These are phyloP conservation scores for Scheffersomyces titani DNA, from an alignment of 1,139 yeast genomes.

Conservation along the genomic window DNA sequence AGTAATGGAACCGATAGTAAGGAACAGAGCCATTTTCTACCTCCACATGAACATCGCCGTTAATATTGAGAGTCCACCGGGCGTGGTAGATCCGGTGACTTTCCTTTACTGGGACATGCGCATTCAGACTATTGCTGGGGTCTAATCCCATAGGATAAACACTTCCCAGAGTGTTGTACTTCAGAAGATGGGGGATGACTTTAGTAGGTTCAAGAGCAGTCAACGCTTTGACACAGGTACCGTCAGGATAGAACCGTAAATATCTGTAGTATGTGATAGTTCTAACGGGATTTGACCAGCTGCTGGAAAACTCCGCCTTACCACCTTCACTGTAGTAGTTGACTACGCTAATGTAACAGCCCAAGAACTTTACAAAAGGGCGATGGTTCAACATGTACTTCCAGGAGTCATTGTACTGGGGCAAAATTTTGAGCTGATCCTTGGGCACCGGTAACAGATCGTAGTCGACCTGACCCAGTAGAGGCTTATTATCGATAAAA, in stretches of 20 bases:
- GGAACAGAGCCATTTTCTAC: conserved; percentile 64
- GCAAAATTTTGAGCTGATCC: conserved; percentile 44
- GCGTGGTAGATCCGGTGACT: conserved; percentile 49
- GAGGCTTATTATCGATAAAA: conserved; percentile 12
- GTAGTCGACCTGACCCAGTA: conserved; percentile 19
- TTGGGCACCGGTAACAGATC: conserved; percentile 37
- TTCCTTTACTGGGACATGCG: conserved; percentile 18
- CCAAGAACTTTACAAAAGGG: conserved; percentile 78
- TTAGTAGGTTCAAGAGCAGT: conserved; percentile 65
- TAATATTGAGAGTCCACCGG: conserved; percentile 49
- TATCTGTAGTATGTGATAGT: conserved; percentile 89
- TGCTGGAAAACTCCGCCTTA: conserved; percentile 58
- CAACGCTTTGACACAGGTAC: conserved; percentile 65
- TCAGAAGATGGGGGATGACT: conserved; percentile 58
- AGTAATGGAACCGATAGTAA: conserved; percentile 64
- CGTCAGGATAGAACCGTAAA: conserved; percentile 77
- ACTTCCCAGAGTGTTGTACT: conserved; percentile 18
- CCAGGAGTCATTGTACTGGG: conserved; percentile 55
- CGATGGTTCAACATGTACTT: conserved; percentile 46
- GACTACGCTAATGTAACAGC: conserved; percentile 83
- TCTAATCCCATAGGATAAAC: conserved; percentile 1
- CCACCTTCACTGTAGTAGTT: conserved; percentile 84
- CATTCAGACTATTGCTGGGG: not conserved
- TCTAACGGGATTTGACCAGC: conserved; percentile 78
- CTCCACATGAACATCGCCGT: conserved; percentile 54